These are phyloP conservation scores for Maudiozyma turicensis DNA, from an alignment of 805 yeast genomes.

Conservation along the genomic window DNA sequence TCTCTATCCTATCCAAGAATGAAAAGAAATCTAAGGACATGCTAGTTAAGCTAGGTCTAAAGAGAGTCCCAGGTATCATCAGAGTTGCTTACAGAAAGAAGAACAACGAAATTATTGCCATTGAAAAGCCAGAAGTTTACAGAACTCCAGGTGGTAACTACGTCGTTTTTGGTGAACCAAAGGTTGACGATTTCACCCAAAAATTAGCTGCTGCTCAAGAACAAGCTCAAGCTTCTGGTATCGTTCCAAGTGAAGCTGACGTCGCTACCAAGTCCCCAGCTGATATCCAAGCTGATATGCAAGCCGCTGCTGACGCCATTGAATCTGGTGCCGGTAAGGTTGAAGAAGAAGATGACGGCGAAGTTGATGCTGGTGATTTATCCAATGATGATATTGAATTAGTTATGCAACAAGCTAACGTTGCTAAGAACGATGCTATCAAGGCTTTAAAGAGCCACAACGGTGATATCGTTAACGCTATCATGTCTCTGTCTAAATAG, in stretches of 20 bases:
- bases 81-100: constrained; percentile 94
- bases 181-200: constrained; percentile 86
- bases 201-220: constrained; percentile 77
- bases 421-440: constrained; percentile 80
- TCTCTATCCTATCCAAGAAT: constrained; percentile 69
- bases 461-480: constrained; percentile 93
- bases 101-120: constrained; percentile 84
- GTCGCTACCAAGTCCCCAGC: constrained; percentile 57
- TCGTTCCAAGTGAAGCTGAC: constrained; percentile 36
- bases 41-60: constrained; percentile 79
- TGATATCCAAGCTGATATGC: constrained; percentile 73
- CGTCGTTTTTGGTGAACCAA: constrained; percentile 96
- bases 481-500: constrained; percentile 59
- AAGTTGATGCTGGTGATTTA: constrained; percentile 78
- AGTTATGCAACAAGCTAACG: constrained; percentile 86
- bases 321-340: constrained; percentile 30
- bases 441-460: constrained; percentile 82
- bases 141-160: constrained; percentile 87
- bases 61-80: constrained; percentile 82
- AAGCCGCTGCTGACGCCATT: constrained; percentile 44
- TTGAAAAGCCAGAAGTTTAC: constrained; percentile 92
- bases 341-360: constrained; percentile 49
- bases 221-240: constrained; percentile 41
- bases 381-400: constrained; percentile 74
- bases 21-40: constrained; percentile 93